phyloP scores from a whole-genome alignment of 441 rosid species.

The Eruca vesicaria region DNA sequence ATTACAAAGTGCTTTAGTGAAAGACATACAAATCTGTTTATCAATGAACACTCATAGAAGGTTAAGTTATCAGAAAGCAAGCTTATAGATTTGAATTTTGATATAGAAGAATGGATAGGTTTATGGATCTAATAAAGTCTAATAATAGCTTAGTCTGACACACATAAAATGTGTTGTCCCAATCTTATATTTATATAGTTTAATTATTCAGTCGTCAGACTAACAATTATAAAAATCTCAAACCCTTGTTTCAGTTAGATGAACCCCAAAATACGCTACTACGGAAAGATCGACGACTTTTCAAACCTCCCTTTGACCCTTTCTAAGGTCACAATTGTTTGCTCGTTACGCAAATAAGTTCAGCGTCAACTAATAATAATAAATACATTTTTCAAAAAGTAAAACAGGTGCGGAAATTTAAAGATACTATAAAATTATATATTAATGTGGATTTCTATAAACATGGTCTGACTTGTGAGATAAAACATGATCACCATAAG shows the following conservation, averaged over 20 bases:
- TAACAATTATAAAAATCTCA: not conserved
- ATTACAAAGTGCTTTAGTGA: not conserved
- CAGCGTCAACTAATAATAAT: not conserved
- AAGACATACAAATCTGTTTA: not conserved
- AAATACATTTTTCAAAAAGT: not conserved
- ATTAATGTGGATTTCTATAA: not conserved
- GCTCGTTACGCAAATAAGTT: slow-evolving; percentile 17
- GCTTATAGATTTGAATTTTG: not conserved
- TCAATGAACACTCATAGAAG: not conserved
- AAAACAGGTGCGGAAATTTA: not conserved
- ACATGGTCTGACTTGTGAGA: slow-evolving; percentile 15
- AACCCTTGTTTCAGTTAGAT: not conserved
- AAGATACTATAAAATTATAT: not conserved
- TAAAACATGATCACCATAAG: slow-evolving; percentile 2
- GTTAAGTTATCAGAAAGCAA: not conserved
- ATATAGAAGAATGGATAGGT: not conserved
- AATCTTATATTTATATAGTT: not conserved
- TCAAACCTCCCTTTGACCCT: slow-evolving; percentile 6
- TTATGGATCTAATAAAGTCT: not conserved
- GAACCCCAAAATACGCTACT: not conserved
- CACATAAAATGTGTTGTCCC: not conserved
- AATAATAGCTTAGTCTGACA: not conserved
- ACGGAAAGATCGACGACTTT: slow-evolving; percentile 5
- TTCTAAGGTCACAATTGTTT: slow-evolving; percentile 15
- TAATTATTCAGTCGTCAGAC: not conserved